Evolutionary conservation across 2,329 filamentous ascomycete species (phyloP).

Genomic region (Gyromitra esculenta): DNA sequence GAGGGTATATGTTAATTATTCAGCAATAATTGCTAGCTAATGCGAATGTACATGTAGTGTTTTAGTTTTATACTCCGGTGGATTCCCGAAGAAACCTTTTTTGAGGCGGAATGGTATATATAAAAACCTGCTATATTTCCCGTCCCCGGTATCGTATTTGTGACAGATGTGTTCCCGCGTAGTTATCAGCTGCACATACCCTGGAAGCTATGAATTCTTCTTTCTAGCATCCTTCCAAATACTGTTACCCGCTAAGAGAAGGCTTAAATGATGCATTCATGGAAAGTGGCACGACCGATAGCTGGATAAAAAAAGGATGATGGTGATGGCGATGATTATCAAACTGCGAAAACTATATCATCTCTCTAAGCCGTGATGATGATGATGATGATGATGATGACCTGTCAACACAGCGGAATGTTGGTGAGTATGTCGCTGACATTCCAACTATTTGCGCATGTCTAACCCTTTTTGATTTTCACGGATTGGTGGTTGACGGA

Average conservation of each 20-base stretch:
- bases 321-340: background rate
- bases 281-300: constrained; percentile 2
- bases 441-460: background rate
- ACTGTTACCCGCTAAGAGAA: constrained; percentile 2
- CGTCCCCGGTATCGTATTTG: constrained; percentile 11
- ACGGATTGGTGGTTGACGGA: constrained; percentile 8
- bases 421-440: background rate
- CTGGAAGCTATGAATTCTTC: constrained; percentile 23
- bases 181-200: constrained; percentile 34
- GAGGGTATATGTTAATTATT: background rate
- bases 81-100: background rate
- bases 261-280: constrained; percentile 3
- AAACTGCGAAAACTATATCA: background rate
- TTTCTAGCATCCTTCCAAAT: background rate
- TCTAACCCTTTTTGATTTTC: background rate
- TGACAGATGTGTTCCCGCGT: background rate
- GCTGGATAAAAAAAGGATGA: background rate
- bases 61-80: background rate
- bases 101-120: background rate
- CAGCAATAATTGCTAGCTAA: background rate
- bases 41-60: background rate
- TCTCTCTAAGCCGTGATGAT: background rate
- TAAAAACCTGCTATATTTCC: constrained; percentile 28
- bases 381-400: background rate
- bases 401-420: background rate